Base-by-base conservation (phyloP, 2,329 filamentous ascomycete genomes). In the Diaporthe vaccinii region DNA sequence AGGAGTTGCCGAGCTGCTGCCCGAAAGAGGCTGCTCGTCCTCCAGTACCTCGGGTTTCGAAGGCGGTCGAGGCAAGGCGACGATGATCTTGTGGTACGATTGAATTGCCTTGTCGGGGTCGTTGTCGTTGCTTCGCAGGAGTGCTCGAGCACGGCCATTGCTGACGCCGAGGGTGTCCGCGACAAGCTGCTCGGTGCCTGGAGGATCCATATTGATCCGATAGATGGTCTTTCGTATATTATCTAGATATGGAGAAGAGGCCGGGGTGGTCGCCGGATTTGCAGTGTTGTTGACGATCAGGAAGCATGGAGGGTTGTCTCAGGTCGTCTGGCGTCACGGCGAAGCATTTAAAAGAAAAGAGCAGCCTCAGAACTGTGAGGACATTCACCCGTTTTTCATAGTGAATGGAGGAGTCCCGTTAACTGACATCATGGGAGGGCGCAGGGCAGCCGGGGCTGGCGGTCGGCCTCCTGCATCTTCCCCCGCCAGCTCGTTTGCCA, bases 391-490 rank as follows among this genome's bases (percentile, higher is more conserved):
- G 8, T 20, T 55, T 2, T 8, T 7, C 8, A 39, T 6, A 55
- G 34, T 69, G 31, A 39, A 69, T 53, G 4, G 9, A 20, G 22
- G 28, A 36, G 10, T 39, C 8, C 39, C n/a, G 9, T 44, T 12
- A 39, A 14, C 12, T 68, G 14, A 41, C 6, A 39, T 69, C 4
- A 25, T n/a, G 3, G n/a, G 28, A 17, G 25, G 14, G 36, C 1
- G 15, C 22, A 25, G 8, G 14, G n/a, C 34, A 41, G 20, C 22
- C 20, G 15, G 15, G 9, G 1, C 17, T 49, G 61, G 41, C n/a
- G 49, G 49, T 41, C 34, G 65, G 49, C 34, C 49, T 55, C 65
- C 65, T 55, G 65, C 65, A 55, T 69, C 31, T 34, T 17, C 14
- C 59, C 59, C 61, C 12, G 22, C 25, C 22, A n/a, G 14, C 20